These are phyloP conservation scores for Trichoderma sp. DNA, from an alignment of 2,329 filamentous ascomycete genomes.

Conservation along the genomic window DNA sequence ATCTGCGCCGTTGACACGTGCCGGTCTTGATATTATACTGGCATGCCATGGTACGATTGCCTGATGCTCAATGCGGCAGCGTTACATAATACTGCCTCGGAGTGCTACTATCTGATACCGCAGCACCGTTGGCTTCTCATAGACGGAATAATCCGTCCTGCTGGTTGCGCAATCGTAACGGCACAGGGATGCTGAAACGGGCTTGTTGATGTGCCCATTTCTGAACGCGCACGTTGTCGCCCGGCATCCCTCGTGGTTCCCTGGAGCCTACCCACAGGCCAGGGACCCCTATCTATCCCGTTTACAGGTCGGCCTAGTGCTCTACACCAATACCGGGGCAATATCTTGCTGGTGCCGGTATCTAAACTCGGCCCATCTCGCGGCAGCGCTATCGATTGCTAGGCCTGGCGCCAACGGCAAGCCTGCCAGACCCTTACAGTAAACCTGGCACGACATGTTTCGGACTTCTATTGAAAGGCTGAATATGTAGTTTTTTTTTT, in stretches of 20 bases:
- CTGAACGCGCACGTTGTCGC: background rate
- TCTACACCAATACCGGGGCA: background rate
- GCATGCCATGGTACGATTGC: background rate
- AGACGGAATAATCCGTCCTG: background rate
- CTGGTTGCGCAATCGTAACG: background rate
- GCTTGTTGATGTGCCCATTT: background rate
- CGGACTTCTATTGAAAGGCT: background rate
- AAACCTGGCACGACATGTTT: background rate
- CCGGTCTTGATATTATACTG: background rate
- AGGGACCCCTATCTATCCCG: background rate
- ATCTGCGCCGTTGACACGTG: background rate
- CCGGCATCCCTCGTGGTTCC: background rate
- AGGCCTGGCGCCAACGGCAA: conserved; percentile 2
- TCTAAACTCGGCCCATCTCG: background rate
- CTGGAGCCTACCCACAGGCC: background rate
- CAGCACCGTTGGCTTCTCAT: background rate
- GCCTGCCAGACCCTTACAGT: background rate
- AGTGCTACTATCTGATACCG: background rate
- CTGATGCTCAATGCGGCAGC: background rate
- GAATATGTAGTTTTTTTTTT: background rate
- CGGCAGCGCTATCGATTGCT: conserved; percentile 1
- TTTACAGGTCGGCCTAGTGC: background rate
- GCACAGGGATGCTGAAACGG: conserved; percentile 16
- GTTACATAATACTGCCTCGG: background rate
- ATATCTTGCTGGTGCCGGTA: background rate